Evolutionary conservation across 2,329 filamentous ascomycete genomes (phyloP), one percentile per base, ranked within the genome.

Genomic region (Clonostachys rhizophaga): DNA sequence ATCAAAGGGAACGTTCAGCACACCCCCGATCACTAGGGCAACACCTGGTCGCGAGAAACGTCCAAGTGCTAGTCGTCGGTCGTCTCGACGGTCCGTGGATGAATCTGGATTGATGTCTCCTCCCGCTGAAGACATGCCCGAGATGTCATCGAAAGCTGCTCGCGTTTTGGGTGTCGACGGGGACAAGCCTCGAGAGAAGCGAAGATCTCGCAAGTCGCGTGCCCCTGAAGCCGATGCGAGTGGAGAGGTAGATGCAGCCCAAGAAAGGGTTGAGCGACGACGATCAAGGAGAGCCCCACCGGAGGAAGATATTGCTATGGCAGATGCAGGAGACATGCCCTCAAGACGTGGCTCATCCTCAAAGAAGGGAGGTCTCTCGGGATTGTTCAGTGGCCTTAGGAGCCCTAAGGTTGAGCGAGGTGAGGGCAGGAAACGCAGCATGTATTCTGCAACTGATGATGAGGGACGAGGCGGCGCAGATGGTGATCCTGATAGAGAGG

Each of bases 141-240:
- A 81, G 45, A 77, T 89, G 59, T 78, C 84, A 8, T 77, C 82
- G 42, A 95, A 95, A 65, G 89, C 89, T 30, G 88, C 89, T 34
- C 91, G 84, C 65, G 67, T 92, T 45, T 81, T 94, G 3, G 81
- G 91, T 70, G 55, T 79, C 20, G 81, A 90, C 70, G 55, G 78
- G 18, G 72, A 72, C 39, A 68, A 66, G 46, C 62, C 66, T 13
- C 60, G 58, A 40, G 66, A 64, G 52, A 70, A 64, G 52, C 69
- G 65, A 45, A 70, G 78, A 61, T 55, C 61, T 34, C 76, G 77
- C 47, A 81, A 72, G 52, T 37, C 50, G 8, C 52, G 55, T 41
- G 50, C 54, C n/a, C 49, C 20, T 14, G 70, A 72, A 47, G 58
- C 55, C n/a, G 72, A 74, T 43, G 57, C 57, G 8, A 47, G 49